Conservation (phyloP, 2,329 filamentous ascomycete genomes). For the Trichoderma koningii region DNA sequence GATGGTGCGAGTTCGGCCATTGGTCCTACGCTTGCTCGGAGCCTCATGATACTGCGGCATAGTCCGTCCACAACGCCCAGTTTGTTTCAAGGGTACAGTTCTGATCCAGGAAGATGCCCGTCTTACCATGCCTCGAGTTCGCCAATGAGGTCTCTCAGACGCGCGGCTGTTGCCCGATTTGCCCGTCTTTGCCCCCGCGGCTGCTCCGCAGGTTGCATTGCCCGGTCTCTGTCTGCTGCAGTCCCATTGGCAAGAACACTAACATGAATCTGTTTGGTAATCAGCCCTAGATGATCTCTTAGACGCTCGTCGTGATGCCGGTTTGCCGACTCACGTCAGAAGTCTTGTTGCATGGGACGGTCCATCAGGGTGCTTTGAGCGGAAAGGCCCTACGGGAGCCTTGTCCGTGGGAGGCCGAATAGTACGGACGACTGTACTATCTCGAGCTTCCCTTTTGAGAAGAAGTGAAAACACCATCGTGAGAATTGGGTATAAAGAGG, state of each 20-base stretch:
- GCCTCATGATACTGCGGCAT: slow-evolving; percentile 4
- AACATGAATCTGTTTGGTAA: neutral
- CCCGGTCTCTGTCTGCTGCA: too few relatives aligned
- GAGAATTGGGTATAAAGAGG: slow-evolving; percentile 15
- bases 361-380: neutral
- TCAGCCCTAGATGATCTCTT: neutral
- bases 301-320: neutral
- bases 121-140: neutral
- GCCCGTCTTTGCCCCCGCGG: neutral
- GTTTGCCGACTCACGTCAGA: slow-evolving; percentile 10
- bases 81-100: slow-evolving; percentile 13
- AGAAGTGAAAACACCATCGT: neutral
- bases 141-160: neutral
- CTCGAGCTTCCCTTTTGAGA: slow-evolving; percentile 14
- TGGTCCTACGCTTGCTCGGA: neutral
- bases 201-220: neutral
- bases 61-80: neutral
- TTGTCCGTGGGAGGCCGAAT: neutral
- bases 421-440: neutral
- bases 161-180: neutral
- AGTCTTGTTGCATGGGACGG: neutral
- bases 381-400: slow-evolving; percentile 1
- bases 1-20: neutral
- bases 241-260: neutral
- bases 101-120: neutral